phyloP scores from a whole-genome alignment of 2,329 filamentous ascomycete species.

The Dactylonectria macrodidyma region DNA sequence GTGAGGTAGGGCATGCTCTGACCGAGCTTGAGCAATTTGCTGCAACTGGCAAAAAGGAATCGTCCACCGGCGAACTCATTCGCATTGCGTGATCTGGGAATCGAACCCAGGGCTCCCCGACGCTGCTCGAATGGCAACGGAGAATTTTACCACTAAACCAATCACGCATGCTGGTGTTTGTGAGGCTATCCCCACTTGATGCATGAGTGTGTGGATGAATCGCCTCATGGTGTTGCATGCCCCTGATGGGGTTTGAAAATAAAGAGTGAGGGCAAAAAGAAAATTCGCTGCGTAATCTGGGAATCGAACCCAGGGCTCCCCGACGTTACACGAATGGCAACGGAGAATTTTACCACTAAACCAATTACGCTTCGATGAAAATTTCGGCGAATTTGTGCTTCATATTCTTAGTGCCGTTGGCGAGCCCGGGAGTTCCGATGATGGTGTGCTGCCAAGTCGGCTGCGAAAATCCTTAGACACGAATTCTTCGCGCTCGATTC shows the following conservation, averaged over 20 bases:
- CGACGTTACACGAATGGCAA: slow-evolving; percentile 10
- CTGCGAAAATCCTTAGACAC: no score
- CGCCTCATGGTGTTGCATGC: not conserved
- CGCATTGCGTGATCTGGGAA: slow-evolving; percentile 42
- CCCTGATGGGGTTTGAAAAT: not conserved
- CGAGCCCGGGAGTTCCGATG: no score
- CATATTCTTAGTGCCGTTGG: not conserved
- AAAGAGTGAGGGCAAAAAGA: not conserved
- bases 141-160: slow-evolving; percentile 47
- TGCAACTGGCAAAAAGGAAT: not conserved
- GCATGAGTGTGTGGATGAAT: not conserved
- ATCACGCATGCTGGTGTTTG: slow-evolving; percentile 29
- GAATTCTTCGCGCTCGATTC: no score
- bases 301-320: slow-evolving; percentile 16
- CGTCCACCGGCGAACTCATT: not conserved
- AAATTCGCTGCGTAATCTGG: not conserved
- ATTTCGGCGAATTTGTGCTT: not conserved
- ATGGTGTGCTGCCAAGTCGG: no score
- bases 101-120: slow-evolving; percentile 45
- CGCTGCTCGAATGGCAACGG: slow-evolving; percentile 40
- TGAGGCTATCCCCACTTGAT: slow-evolving; percentile 8
- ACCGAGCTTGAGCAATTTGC: not conserved
- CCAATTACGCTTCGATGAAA: slow-evolving; percentile 10
- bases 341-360: slow-evolving; percentile 18
- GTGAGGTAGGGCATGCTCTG: no score